phyloP scores from a whole-genome alignment of 1,139 yeast species.

The Taphrina sp. region DNA sequence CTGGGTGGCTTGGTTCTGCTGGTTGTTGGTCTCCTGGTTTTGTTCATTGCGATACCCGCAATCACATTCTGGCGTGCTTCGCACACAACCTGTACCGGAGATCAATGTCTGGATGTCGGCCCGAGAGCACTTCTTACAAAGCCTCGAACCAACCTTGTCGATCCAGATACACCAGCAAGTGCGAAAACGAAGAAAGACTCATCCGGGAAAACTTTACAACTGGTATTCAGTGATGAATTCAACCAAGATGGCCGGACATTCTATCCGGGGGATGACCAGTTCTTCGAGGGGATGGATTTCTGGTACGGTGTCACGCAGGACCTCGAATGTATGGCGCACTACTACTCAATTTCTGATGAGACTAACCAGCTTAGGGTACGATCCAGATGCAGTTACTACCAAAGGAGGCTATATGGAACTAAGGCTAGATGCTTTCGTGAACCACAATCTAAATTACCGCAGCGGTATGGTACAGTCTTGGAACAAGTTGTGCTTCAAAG shows the following conservation, averaged over 20 bases:
- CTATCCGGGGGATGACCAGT: conserved; percentile 80
- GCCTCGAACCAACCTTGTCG: conserved; percentile 53
- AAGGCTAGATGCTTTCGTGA: conserved; percentile 70
- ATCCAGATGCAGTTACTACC: conserved; percentile 76
- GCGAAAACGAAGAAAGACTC: conserved; percentile 52
- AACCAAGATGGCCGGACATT: conserved; percentile 79
- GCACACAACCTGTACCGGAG: conserved; percentile 18
- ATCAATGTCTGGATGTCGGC: conserved; percentile 37
- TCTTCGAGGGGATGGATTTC: conserved; percentile 70
- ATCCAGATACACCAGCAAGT: conserved; percentile 71
- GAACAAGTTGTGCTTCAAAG: conserved; percentile 79
- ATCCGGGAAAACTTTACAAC: conserved; percentile 63
- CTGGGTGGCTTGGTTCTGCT: conserved; percentile 32
- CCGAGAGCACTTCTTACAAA: conserved; percentile 47
- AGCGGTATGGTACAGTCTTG: conserved; percentile 84
- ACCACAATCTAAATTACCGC: conserved; percentile 70
- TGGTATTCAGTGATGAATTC: conserved; percentile 82
- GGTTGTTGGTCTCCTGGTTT: conserved; percentile 24
- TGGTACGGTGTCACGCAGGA: conserved; percentile 79
- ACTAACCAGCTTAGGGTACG: too few relatives aligned
- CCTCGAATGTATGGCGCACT: too few relatives aligned
- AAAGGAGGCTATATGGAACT: conserved; percentile 62
- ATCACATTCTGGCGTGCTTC: conserved; percentile 33
- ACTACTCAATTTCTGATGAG: too few relatives aligned
- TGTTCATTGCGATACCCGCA: conserved; percentile 34